Conservation (phyloP, 768 basidiomycete species). For the Leccinum imitatum region DNA sequence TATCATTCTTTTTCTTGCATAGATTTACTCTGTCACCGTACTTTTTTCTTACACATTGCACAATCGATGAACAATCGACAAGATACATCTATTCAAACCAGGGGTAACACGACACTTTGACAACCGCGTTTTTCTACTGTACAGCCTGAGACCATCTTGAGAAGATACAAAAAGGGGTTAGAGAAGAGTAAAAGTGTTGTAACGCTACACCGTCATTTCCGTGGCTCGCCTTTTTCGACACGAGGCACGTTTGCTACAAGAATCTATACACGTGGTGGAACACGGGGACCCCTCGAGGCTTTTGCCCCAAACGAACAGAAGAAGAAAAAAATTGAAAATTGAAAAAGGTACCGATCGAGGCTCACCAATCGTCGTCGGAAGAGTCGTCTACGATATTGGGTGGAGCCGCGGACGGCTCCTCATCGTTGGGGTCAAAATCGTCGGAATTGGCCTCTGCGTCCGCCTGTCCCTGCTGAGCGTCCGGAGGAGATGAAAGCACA, state of each 20-base stretch:
- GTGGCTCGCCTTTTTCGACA: not conserved
- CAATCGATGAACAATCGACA: too few species aligned
- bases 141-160: not conserved
- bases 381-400: constrained; percentile 20
- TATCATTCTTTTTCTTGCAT: not conserved
- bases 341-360: not conserved
- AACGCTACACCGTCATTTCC: not conserved
- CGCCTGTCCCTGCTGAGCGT: not conserved
- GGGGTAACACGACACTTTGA: too few species aligned
- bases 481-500: constrained; percentile 15
- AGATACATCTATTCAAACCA: too few species aligned
- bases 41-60: not conserved
- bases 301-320: not conserved
- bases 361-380: constrained; percentile 31
- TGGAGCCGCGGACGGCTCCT: constrained; percentile 4
- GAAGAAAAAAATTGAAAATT: not conserved
- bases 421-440: constrained; percentile 8
- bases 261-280: not conserved
- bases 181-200: too few species aligned
- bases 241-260: not conserved
- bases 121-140: not conserved
- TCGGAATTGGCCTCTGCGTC: too few species aligned
- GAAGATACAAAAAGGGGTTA: not conserved
- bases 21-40: not conserved
- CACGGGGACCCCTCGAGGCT: not conserved